A percentile compares a stretch with the other conserved stretches of the same genome.
These are phyloP conservation scores for Amoebophrya sp. DNA, from an alignment of 169 alveolate species.

Conservation along the genomic window DNA sequence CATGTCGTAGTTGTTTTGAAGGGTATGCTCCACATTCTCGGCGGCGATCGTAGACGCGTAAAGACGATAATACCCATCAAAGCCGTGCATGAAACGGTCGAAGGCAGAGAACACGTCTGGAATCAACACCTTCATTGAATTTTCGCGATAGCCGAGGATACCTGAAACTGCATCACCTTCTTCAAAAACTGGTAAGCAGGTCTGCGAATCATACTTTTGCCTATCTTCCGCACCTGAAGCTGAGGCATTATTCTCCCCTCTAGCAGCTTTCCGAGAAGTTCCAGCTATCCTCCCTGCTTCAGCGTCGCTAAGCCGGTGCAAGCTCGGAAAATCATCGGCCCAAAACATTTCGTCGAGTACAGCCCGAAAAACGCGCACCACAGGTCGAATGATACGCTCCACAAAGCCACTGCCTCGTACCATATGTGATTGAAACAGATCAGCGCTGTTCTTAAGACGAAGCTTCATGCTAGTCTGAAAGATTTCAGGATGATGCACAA, in stretches of 20 bases:
- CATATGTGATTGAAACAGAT: background rate
- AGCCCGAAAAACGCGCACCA: background rate
- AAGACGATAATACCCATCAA: background rate
- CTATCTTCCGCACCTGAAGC: no score
- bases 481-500: background rate
- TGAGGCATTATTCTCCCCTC: no score
- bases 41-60: background rate
- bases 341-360: background rate
- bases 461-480: background rate
- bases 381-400: background rate
- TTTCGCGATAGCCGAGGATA: background rate
- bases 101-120: background rate
- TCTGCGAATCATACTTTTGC: background rate
- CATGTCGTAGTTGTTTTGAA: background rate
- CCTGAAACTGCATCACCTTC: background rate
- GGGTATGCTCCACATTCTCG: background rate
- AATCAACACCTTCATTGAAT: background rate
- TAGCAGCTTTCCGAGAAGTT: no score
- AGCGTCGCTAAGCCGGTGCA: background rate
- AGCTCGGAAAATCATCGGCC: background rate
- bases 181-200: background rate
- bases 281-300: no score
- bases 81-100: background rate
- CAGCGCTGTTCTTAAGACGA: background rate
- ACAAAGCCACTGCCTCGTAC: background rate